A percentile compares a stretch with the other conserved stretches of the same genome.
Conservation (phyloP, 75 land plant species). For the Cupressus sempervirens region DNA sequence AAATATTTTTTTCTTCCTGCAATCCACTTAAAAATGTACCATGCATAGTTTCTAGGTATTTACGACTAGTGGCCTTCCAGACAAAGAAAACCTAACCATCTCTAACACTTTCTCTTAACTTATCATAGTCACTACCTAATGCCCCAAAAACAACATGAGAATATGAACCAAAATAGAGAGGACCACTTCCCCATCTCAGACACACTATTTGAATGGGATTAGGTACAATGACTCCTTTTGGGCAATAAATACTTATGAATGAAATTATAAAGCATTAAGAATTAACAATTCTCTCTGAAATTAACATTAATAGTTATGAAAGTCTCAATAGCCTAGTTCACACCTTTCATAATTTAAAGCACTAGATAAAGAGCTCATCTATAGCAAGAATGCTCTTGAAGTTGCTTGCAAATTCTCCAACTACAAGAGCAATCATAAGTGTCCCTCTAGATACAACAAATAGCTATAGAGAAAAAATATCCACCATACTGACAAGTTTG, state of each 20-base stretch:
- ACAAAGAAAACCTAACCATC: conserved; percentile 31
- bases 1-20: conserved; percentile 28
- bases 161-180: conserved; percentile 54
- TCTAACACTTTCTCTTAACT: conserved; percentile 36
- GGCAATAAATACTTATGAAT: conserved; percentile 49
- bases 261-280: background rate
- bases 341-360: conserved; percentile 60
- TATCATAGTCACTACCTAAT: conserved; percentile 64
- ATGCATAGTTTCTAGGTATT: conserved; percentile 42
- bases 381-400: conserved; percentile 56
- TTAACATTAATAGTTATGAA: background rate
- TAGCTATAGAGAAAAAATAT: conserved; percentile 68
- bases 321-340: background rate
- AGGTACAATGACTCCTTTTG: conserved; percentile 50
- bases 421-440: conserved; percentile 66
- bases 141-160: conserved; percentile 62
- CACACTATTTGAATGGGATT: conserved; percentile 55
- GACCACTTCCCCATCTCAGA: conserved; percentile 68
- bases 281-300: background rate
- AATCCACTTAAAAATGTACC: conserved; percentile 40
- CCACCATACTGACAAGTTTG: conserved; percentile 43
- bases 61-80: conserved; percentile 34
- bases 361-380: conserved; percentile 53
- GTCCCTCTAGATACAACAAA: conserved; percentile 67
- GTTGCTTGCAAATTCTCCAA: conserved; percentile 65